phyloP scores from a whole-genome alignment of 2,329 filamentous ascomycete genomes.

The Hirsutella thompsonii region DNA sequence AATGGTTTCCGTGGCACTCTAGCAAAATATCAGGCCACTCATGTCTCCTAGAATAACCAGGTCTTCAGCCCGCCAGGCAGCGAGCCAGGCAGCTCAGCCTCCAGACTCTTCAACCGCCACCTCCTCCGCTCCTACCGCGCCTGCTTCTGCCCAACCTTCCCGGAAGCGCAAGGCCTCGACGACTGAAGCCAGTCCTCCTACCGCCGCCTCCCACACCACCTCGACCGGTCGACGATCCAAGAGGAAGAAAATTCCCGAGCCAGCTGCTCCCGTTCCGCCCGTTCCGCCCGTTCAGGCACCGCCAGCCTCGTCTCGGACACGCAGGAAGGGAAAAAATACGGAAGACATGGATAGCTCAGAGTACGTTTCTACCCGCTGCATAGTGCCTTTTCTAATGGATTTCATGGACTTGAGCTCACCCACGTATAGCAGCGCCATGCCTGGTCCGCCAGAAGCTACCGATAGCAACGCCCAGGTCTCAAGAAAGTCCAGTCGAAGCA shows the following conservation, averaged over 20 bases:
- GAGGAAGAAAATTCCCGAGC: conserved; percentile 52
- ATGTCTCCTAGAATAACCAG: conserved; percentile 97
- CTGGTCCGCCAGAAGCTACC: conserved; percentile 49
- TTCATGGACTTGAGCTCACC: conserved; percentile 6
- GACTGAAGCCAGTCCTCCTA: conserved; percentile 33
- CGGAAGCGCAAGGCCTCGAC: conserved; percentile 67
- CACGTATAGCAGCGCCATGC: conserved; percentile 9
- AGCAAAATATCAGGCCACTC: conserved; percentile 38
- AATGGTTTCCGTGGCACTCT: conserved; percentile 13
- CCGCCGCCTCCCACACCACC: conserved; percentile 11
- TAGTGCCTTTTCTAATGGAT: not conserved
- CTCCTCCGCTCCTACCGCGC: conserved; percentile 17
- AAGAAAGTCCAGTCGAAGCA: conserved; percentile 60
- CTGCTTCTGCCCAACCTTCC: conserved; percentile 28
- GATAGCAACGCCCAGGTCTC: conserved; percentile 40
- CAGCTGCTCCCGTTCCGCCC: conserved; percentile 22
- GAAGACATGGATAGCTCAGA: conserved; percentile 62
- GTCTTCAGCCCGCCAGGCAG: conserved; percentile 83
- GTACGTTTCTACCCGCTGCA: conserved; percentile 28
- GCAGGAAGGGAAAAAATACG: conserved; percentile 46
- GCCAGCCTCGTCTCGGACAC: conserved; percentile 27
- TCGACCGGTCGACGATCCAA: conserved; percentile 50
- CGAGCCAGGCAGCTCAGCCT: conserved; percentile 41
- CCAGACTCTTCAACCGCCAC: conserved; percentile 23
- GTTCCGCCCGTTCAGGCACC: conserved; percentile 15